Evolutionary conservation across 371 early-diverging fungal species (phyloP), one percentile per base, ranked within the genome.

Genomic region (Phascolomyces articulosus): DNA sequence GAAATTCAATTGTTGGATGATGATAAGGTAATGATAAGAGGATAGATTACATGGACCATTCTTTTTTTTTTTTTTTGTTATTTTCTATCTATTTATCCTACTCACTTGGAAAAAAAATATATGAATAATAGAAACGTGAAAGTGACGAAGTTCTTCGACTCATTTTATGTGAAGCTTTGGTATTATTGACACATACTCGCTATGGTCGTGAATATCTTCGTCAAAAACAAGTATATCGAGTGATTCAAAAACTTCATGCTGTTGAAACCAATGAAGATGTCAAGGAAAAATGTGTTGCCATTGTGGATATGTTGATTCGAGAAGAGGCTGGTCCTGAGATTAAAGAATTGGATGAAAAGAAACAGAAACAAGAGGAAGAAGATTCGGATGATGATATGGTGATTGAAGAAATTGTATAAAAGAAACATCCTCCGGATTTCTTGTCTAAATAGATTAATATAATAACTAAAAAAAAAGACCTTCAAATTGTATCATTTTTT

Each of bases 241-340:
- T 98, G 23, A 77, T 98, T 26, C 88, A 93, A 62, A 87, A 91
- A 57, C 73, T 92, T 79, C 95, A 97, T 78, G 68, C 87, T 40
- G 73, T 59, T 24, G 96, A 96, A 69, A 70, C 68, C 0, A 87
- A 93, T 55, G 87, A 87, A 23, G 77, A 79, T 1, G 84, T 90
- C 26, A 70, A 82, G 20, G 94, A 93, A 1, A 77, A 85, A 16
- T 91, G 91, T 47, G 92, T 94, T 48, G 70, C 87, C 13, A 71
- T 95, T 48, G 96, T 96, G 49, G 91, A 93, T 54, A 84, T 96
- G 86, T 70, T 97, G 67, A 90, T 92, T 85, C 85, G 96, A 53
- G 95, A 97, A 55, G 97, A 97, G 67, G 84, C 74, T 16, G 72
- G 68, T 7, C 60, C 56, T 26, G 79, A 79, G 23, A 44, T 73